Conservation (phyloP, 1,284 basidiomycete genomes). For the Crepidotus sp. region DNA sequence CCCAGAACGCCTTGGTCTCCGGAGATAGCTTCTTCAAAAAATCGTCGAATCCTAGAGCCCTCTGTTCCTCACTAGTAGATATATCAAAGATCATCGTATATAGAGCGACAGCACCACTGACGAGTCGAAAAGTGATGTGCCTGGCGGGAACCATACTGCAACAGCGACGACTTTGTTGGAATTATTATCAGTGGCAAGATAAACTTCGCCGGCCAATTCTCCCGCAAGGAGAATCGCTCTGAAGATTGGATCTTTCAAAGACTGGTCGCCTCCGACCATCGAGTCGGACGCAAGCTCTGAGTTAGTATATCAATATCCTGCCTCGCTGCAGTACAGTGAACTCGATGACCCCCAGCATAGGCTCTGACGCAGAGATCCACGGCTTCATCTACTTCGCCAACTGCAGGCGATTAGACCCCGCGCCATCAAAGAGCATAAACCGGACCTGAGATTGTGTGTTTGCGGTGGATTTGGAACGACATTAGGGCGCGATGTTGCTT, state of each 20-base stretch:
- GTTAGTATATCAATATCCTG: not conserved
- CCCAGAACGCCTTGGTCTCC: slow-evolving; percentile 12
- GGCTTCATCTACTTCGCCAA: slow-evolving; percentile 11
- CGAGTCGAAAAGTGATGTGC: slow-evolving; percentile 10
- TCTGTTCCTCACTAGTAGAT: slow-evolving; percentile 8
- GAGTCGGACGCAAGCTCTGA: slow-evolving; percentile 11
- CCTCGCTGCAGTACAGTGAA: not conserved
- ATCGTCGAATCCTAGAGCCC: slow-evolving; percentile 13
- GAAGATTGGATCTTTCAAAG: slow-evolving; percentile 8
- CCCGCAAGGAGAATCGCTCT: slow-evolving; percentile 14
- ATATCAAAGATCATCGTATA: not conserved
- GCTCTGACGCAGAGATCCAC: slow-evolving; percentile 10
- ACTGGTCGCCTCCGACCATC: slow-evolving; percentile 13
- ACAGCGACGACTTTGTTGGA: slow-evolving; percentile 7
- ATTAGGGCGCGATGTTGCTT: too few relatives aligned
- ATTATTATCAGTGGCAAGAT: slow-evolving; percentile 9
- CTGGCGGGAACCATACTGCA: slow-evolving; percentile 15
- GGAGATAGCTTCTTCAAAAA: slow-evolving; percentile 9
- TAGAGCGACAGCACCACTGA: not conserved
- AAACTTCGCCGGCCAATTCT: slow-evolving; percentile 11
- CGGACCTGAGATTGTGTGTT: slow-evolving; percentile 3
- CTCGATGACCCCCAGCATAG: slow-evolving; percentile 1
- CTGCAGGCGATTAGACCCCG: not conserved
- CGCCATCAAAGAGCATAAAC: not conserved
- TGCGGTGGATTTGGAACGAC: slow-evolving; percentile 9